Evolutionary conservation across 2,329 filamentous ascomycete genomes (phyloP).

Genomic region (Fusarium sarcochroum): DNA sequence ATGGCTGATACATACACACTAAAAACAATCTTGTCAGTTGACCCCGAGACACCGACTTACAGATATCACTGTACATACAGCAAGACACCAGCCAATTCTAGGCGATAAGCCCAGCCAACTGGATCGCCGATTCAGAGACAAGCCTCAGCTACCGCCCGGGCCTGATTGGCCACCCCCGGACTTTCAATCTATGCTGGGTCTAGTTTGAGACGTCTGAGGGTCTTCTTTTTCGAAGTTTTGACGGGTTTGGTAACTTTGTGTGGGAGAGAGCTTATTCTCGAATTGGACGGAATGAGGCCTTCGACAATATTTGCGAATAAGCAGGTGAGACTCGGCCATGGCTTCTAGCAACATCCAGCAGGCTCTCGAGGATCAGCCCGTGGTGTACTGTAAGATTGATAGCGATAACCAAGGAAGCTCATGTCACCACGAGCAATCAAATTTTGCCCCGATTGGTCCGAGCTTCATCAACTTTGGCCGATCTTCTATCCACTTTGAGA

Average conservation of each 20-base stretch:
- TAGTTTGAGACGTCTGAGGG: constrained; percentile 19
- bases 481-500: constrained; percentile 37
- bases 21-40: constrained; percentile 42
- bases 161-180: constrained; percentile 52
- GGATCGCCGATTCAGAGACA: constrained; percentile 45
- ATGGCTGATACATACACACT: constrained; percentile 27
- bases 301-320: constrained; percentile 14
- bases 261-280: constrained; percentile 9
- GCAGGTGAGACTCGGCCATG: constrained; percentile 10
- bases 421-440: constrained; percentile 41
- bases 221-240: constrained; percentile 30
- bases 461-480: constrained; percentile 25
- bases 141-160: constrained; percentile 20
- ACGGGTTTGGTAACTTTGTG: constrained; percentile 14
- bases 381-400: constrained; percentile 13
- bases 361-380: constrained; percentile 10
- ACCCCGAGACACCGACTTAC: constrained; percentile 30
- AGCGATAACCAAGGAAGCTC: constrained; percentile 30
- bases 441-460: constrained; percentile 48
- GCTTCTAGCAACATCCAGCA: constrained; percentile 26
- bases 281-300: constrained; percentile 25
- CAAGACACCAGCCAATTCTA: constrained; percentile 32
- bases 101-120: constrained; percentile 40
- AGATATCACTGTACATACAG: constrained; percentile 4
- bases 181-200: constrained; percentile 34